Percentiles rank a stretch among this genome's conserved stretches.
Conservation (phyloP, 495 filamentous ascomycete genomes). For the Chlorociboria aeruginascens region DNA sequence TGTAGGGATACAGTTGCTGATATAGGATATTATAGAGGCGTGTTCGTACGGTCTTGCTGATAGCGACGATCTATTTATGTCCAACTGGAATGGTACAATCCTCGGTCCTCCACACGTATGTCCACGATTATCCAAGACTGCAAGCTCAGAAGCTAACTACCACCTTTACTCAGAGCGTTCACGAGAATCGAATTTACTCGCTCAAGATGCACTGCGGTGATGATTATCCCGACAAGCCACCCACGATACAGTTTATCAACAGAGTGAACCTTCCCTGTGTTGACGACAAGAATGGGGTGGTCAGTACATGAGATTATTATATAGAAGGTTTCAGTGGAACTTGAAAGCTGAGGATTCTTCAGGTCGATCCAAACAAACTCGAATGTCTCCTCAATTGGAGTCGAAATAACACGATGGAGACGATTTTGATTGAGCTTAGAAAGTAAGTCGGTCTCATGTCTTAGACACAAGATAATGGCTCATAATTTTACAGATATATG, state of each 20-base stretch:
- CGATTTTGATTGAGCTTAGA: conserved; percentile 79
- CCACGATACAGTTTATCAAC: conserved; percentile 79
- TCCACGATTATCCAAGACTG: conserved; percentile 5
- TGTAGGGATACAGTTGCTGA: background rate
- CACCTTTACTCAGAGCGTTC: conserved; percentile 53
- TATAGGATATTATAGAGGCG: conserved; percentile 47
- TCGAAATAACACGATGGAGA: conserved; percentile 85
- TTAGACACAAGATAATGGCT: background rate
- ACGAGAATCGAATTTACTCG: conserved; percentile 98
- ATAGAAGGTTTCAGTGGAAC: background rate
- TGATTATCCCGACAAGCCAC: conserved; percentile 80
- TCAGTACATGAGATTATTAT: conserved; percentile 20
- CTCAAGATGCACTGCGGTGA: conserved; percentile 93
- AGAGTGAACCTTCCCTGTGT: conserved; percentile 94
- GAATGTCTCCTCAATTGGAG: conserved; percentile 81
- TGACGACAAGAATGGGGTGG: conserved; percentile 62
- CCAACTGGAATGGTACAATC: conserved; percentile 97
- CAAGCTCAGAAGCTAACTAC: background rate
- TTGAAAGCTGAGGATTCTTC: conserved; percentile 4
- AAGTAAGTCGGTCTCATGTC: conserved; percentile 33
- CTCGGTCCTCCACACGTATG: conserved; percentile 90
- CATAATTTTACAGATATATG: conserved; percentile 60
- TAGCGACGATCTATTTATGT: conserved; percentile 92
- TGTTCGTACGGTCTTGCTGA: conserved; percentile 95
- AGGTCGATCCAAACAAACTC: conserved; percentile 78